Conservation (phyloP, 139 green algal genomes). For the Chlamydomonas incerta region DNA sequence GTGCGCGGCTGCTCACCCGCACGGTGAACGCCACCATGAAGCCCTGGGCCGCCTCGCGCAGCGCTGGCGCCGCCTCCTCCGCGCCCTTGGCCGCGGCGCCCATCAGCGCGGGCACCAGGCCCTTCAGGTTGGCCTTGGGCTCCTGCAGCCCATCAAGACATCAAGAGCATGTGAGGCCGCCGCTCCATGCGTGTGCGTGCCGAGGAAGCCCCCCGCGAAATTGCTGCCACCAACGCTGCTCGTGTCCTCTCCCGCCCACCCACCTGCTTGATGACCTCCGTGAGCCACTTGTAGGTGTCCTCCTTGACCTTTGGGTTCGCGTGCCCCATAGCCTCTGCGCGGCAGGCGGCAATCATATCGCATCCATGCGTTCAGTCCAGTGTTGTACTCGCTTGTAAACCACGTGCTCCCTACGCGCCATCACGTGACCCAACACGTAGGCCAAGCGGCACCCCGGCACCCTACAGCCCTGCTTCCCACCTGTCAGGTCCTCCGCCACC, state of each 20-base stretch:
- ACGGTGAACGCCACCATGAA: constrained; percentile 80
- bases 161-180: not conserved
- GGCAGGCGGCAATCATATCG: too few species aligned
- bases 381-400: too few species aligned
- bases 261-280: not conserved
- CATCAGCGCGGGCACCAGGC: constrained; percentile 68
- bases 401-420: too few species aligned
- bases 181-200: too few species aligned
- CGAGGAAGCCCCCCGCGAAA: too few species aligned
- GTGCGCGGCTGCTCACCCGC: constrained; percentile 10
- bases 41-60: constrained; percentile 78
- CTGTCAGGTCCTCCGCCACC: constrained; percentile 69
- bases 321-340: constrained; percentile 70
- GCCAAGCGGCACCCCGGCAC: too few species aligned
- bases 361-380: too few species aligned
- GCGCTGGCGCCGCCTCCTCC: constrained; percentile 73
- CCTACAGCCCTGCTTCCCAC: constrained; percentile 1
- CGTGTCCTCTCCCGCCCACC: too few species aligned
- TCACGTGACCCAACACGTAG: too few species aligned
- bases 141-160: constrained; percentile 3
- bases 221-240: too few species aligned
- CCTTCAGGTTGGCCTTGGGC: constrained; percentile 55
- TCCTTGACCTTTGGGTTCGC: constrained; percentile 87
- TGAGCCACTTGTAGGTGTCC: constrained; percentile 76
- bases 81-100: constrained; percentile 74